phyloP scores from a whole-genome alignment of 257 asterid genomes.

The Capsicum chinense region DNA sequence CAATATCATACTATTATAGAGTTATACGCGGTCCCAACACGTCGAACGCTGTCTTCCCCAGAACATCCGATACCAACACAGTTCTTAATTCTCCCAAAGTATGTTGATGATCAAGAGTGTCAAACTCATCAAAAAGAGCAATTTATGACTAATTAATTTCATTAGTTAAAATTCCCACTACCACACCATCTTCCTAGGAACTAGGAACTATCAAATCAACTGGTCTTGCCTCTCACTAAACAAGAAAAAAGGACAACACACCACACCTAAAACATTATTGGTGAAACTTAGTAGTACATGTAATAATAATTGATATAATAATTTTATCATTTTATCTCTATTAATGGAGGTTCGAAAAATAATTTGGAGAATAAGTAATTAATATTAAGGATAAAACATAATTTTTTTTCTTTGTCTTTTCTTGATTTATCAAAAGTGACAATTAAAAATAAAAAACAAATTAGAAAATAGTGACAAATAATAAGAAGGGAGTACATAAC shows the following conservation, averaged over 20 bases:
- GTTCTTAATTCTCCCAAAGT: neutral
- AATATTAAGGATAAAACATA: too few species aligned
- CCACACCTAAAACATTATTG: neutral
- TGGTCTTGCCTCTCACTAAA: neutral
- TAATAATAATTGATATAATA: too few species aligned
- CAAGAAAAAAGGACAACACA: neutral
- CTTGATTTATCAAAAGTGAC: too few species aligned
- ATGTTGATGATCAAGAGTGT: neutral
- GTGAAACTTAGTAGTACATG: neutral
- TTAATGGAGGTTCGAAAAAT: too few species aligned
- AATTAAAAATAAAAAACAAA: too few species aligned
- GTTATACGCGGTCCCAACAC: too few species aligned
- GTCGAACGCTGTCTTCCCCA: neutral
- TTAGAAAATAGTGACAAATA: too few species aligned
- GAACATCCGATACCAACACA: neutral
- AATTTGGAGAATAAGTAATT: too few species aligned
- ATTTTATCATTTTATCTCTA: too few species aligned
- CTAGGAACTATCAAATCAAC: neutral
- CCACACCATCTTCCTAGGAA: neutral
- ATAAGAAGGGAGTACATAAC: neutral
- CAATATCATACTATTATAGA: too few species aligned
- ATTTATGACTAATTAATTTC: neutral
- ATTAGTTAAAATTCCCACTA: neutral
- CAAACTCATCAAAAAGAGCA: neutral
- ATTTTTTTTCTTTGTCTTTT: too few species aligned